phyloP scores from a whole-genome alignment of 371 early-diverging fungal species.

The Lichtheimia ornata region DNA sequence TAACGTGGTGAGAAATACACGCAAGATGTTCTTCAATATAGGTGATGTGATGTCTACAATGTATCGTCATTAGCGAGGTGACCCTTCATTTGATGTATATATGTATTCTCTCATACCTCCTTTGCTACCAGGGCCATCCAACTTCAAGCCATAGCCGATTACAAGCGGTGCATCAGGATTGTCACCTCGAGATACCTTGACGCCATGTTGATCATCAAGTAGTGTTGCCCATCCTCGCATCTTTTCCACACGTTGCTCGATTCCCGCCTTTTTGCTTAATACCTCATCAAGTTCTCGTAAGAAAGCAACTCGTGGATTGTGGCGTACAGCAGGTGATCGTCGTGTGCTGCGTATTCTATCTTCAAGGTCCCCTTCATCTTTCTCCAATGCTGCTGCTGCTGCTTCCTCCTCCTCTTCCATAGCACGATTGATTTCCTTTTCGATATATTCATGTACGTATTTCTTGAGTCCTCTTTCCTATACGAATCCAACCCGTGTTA shows the following conservation, averaged over 20 bases:
- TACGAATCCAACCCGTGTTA: not conserved
- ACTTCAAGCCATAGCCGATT: not conserved
- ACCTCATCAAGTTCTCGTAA: constrained; percentile 1
- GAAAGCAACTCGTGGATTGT: constrained; percentile 3
- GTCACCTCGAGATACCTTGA: not conserved
- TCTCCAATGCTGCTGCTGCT: not conserved
- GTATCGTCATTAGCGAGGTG: not conserved
- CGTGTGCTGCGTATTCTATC: not conserved
- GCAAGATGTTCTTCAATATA: constrained; percentile 7
- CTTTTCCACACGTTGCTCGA: constrained; percentile 6
- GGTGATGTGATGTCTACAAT: constrained; percentile 6
- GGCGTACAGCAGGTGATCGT: not conserved
- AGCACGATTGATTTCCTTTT: not conserved
- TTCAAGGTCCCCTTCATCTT: not conserved
- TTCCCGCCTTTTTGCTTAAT: not conserved
- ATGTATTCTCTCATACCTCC: not conserved
- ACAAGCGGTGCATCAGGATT: not conserved
- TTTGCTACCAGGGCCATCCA: not conserved
- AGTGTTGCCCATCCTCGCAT: constrained; percentile 8
- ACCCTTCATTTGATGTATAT: not conserved
- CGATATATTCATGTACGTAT: not conserved
- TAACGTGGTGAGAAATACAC: constrained; percentile 6
- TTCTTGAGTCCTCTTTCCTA: constrained; percentile 10
- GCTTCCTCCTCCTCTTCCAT: constrained; percentile 2
- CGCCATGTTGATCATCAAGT: not conserved